A percentile compares a stretch with the other conserved stretches of the same genome.
Conservation (phyloP, 176 grass and related monocot species). For the Oryza australiensis region DNA sequence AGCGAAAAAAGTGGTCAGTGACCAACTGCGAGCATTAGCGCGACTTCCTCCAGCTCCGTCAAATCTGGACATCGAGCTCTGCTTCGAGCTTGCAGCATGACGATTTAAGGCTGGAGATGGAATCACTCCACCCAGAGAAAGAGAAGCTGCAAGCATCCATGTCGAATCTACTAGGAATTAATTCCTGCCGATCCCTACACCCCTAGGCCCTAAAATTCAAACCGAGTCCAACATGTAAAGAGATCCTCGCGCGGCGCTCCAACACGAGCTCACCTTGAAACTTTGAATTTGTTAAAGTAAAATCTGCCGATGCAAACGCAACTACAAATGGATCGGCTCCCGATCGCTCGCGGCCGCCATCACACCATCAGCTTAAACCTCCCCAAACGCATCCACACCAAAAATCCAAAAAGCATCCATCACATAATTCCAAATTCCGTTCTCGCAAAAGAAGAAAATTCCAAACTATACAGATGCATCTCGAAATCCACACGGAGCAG, state of each 20-base stretch:
- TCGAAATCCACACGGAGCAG: background rate
- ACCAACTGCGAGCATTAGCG: background rate
- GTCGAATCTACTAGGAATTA: constrained; percentile 18
- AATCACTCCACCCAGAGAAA: background rate
- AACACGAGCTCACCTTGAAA: background rate
- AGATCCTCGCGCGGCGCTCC: background rate
- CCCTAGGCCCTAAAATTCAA: background rate
- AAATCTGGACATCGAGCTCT: background rate
- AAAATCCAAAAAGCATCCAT: background rate
- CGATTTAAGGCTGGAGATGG: background rate
- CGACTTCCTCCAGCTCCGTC: background rate
- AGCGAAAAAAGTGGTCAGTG: background rate
- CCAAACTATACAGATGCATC: background rate
- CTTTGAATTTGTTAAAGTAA: background rate
- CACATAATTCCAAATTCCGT: too few relatives aligned
- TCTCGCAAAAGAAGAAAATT: too few relatives aligned
- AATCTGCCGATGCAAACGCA: background rate
- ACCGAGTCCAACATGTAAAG: background rate
- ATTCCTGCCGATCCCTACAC: constrained; percentile 1
- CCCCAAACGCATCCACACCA: too few relatives aligned
- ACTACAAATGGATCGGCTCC: background rate
- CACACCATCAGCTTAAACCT: background rate
- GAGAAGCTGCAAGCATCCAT: background rate
- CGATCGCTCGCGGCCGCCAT: background rate
- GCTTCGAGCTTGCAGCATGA: too few relatives aligned